Percentiles rank a stretch among this genome's conserved stretches.
Conservation (phyloP, 83 land plant genomes). For the Picea mariana region DNA sequence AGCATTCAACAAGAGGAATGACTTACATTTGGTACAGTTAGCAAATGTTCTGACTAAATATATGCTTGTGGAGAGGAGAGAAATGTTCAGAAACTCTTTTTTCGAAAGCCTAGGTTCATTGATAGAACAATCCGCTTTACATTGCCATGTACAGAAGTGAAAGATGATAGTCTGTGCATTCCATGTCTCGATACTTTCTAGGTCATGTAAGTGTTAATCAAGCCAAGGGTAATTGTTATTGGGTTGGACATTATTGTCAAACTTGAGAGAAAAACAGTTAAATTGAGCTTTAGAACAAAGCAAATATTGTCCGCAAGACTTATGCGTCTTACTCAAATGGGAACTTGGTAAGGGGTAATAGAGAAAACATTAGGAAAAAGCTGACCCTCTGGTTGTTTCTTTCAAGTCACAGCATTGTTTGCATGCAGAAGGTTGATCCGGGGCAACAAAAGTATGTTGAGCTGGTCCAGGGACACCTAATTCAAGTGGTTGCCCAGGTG, state of each 20-base stretch:
- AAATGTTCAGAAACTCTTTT: background rate
- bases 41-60: background rate
- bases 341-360: background rate
- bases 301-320: too few relatives aligned
- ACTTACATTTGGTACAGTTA: background rate
- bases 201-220: background rate
- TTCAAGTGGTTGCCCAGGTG: background rate
- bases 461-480: background rate
- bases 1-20: background rate
- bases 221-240: background rate
- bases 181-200: background rate
- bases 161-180: background rate
- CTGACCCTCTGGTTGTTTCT: background rate
- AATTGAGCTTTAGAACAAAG: too few relatives aligned
- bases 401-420: too few relatives aligned
- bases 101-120: background rate
- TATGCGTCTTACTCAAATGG: too few relatives aligned
- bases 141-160: background rate
- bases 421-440: background rate
- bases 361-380: background rate
- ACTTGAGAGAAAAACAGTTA: background rate
- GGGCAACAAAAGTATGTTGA: background rate
- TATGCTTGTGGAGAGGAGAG: background rate
- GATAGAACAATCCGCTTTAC: background rate
- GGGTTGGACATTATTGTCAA: background rate